Conservation (phyloP, 2,329 filamentous ascomycete genomes). For the Cryphonectria parasitica region DNA sequence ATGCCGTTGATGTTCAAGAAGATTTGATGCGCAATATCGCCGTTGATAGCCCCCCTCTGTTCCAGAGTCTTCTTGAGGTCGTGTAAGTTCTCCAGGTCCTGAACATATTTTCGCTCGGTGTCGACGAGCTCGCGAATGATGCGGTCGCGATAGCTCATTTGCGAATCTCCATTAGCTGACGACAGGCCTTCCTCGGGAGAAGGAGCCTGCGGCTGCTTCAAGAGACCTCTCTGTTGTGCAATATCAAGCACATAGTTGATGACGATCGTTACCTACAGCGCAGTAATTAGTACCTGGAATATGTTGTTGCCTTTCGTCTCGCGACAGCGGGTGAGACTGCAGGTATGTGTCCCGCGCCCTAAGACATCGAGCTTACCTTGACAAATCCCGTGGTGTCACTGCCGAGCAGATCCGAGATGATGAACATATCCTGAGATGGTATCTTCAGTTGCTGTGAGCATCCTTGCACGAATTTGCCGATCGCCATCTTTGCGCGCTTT, state of each 20-base stretch:
- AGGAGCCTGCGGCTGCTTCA: slow-evolving; percentile 54
- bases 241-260: slow-evolving; percentile 92
- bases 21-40: slow-evolving; percentile 90
- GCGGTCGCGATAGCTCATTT: slow-evolving; percentile 79
- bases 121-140: slow-evolving; percentile 91
- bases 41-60: slow-evolving; percentile 83
- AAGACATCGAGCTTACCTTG: slow-evolving; percentile 62
- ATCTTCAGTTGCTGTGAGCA: slow-evolving; percentile 84
- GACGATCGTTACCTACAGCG: slow-evolving; percentile 75
- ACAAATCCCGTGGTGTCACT: slow-evolving; percentile 97
- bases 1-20: slow-evolving; percentile 96
- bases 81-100: slow-evolving; percentile 93
- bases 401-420: slow-evolving; percentile 87
- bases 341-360: neutral
- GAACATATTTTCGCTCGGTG: slow-evolving; percentile 96
- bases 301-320: neutral
- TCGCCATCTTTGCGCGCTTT: slow-evolving; percentile 83
- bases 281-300: neutral
- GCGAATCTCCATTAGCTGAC: slow-evolving; percentile 43
- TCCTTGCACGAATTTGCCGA: slow-evolving; percentile 90
- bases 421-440: slow-evolving; percentile 81
- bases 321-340: neutral
- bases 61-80: slow-evolving; percentile 89
- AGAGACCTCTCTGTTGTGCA: slow-evolving; percentile 75
- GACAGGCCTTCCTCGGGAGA: slow-evolving; percentile 55